phyloP scores from a whole-genome alignment of 352 stramenopile genomes.

The Blastocystis sp. region DNA sequence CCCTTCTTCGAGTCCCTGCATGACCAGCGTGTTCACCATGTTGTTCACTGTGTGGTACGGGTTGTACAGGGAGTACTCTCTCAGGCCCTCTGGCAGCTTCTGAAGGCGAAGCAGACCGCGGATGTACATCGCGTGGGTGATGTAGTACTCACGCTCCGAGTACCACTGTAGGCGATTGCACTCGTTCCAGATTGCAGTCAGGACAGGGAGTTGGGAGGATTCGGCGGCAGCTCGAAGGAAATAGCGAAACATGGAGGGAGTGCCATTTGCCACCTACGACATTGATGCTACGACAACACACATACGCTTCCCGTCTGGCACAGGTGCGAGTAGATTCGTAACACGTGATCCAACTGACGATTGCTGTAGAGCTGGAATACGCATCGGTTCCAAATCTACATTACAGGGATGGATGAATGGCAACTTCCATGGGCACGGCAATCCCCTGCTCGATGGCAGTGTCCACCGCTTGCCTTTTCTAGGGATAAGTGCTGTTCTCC shows the following conservation, averaged over 20 bases:
- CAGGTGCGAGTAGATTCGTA: conserved; percentile 14
- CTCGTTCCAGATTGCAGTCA: conserved; percentile 19
- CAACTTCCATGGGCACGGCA: background rate
- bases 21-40: conserved; percentile 32
- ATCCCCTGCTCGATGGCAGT: background rate
- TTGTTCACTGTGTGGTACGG: conserved; percentile 46
- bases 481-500: background rate
- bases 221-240: conserved; percentile 26
- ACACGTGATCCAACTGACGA: conserved; percentile 39
- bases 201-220: background rate
- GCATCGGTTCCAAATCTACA: conserved; percentile 41
- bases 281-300: background rate
- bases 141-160: conserved; percentile 41
- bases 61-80: conserved; percentile 44
- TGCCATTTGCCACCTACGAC: background rate
- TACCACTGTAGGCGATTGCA: conserved; percentile 38
- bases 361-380: conserved; percentile 28
- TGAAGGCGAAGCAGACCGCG: background rate
- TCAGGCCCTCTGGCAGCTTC: background rate
- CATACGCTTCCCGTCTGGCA: background rate
- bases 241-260: conserved; percentile 9
- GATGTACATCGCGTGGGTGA: conserved; percentile 49
- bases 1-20: conserved; percentile 37
- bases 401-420: background rate
- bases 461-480: conserved; percentile 34